Conservation (phyloP, 352 stramenopile genomes). For the Phytophthora pluvialis region DNA sequence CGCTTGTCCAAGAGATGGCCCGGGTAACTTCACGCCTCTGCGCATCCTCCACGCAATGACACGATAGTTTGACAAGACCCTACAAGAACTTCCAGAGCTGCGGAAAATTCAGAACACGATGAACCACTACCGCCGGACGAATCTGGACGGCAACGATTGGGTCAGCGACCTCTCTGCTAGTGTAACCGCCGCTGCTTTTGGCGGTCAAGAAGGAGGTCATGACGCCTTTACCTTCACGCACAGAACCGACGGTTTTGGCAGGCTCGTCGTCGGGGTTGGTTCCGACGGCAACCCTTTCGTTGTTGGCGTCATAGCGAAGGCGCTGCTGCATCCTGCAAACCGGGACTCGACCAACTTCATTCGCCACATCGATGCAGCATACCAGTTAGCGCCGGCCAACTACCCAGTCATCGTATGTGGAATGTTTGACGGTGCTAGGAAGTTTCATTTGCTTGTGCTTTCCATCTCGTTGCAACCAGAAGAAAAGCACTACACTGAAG, state of each 20-base stretch:
- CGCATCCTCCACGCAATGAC: constrained; percentile 8
- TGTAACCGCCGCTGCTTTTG: neutral
- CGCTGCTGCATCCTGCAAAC: neutral
- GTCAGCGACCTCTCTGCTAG: neutral
- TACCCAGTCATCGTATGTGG: neutral
- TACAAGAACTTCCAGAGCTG: constrained; percentile 1
- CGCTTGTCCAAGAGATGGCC: constrained; percentile 4
- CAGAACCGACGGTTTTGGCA: neutral
- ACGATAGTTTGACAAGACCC: constrained; percentile 9
- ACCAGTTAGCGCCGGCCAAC: neutral
- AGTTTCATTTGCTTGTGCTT: neutral
- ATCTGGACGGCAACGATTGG: constrained; percentile 4
- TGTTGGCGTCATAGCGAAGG: neutral
- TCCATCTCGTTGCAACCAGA: constrained; percentile 1
- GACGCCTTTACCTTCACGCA: neutral
- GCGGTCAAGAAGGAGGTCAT: neutral
- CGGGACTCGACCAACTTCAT: neutral
- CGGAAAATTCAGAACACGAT: constrained; percentile 10
- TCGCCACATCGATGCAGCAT: neutral
- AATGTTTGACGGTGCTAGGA: neutral
- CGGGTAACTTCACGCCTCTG: constrained; percentile 1
- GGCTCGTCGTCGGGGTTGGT: neutral
- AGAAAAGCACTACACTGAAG: constrained; percentile 10
- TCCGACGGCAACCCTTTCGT: neutral
- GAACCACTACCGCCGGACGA: neutral